Evolutionary conservation across 2,329 filamentous ascomycete species (phyloP).

Genomic region (Arthrobotrys sinensis): DNA sequence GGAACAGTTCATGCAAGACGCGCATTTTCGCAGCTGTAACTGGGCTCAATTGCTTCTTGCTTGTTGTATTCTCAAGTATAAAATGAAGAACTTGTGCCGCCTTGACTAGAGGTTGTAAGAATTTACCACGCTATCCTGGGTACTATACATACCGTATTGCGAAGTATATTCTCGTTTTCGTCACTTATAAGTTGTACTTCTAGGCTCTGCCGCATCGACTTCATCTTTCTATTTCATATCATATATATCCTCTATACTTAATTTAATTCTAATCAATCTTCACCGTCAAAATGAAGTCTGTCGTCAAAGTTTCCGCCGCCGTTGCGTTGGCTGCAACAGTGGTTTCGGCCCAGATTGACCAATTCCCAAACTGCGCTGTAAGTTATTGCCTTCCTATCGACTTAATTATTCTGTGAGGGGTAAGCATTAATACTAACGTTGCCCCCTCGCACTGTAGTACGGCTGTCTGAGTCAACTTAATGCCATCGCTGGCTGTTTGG

Average conservation of each 20-base stretch:
- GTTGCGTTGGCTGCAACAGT: background rate
- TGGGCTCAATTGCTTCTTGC: background rate
- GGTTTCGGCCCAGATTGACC: slow-evolving; percentile 40
- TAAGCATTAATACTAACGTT: slow-evolving; percentile 4
- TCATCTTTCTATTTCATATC: slow-evolving; percentile 6
- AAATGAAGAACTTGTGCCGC: slow-evolving; percentile 8
- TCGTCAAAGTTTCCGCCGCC: background rate
- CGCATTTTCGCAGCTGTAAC: background rate
- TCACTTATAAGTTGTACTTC: slow-evolving; percentile 11
- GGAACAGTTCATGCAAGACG: slow-evolving; percentile 8
- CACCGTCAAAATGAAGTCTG: slow-evolving; percentile 24
- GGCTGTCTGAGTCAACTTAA: slow-evolving; percentile 35
- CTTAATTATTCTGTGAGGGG: background rate
- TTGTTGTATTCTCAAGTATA: slow-evolving; percentile 13
- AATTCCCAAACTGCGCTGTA: slow-evolving; percentile 42
- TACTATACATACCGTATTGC: background rate
- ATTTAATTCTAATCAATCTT: slow-evolving; percentile 9
- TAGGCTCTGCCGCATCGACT: slow-evolving; percentile 4
- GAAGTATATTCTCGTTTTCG: background rate
- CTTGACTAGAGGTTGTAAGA: background rate
- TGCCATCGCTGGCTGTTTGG: slow-evolving; percentile 23
- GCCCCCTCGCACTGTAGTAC: background rate
- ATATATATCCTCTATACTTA: slow-evolving; percentile 7
- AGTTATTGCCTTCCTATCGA: background rate
- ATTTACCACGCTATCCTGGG: slow-evolving; percentile 14